Base-by-base conservation (phyloP, 495 filamentous ascomycete species). In the Podospora sp. region DNA sequence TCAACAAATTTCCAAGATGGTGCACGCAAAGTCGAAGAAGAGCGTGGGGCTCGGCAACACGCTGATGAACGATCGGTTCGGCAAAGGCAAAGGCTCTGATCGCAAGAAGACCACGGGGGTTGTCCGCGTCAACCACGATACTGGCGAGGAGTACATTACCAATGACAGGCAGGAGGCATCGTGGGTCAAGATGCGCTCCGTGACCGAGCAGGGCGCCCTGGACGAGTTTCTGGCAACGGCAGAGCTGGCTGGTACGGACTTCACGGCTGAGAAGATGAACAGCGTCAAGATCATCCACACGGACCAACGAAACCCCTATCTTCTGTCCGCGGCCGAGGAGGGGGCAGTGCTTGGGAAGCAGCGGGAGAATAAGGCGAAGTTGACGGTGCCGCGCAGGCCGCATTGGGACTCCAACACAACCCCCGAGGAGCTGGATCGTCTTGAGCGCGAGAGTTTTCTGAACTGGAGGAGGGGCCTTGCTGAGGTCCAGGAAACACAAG, bases 181-280 rank as follows among this genome's bases (percentile, higher is more conserved):
- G 70, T 94, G 91, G 91, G 88, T 93, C 72, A 98, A 97, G 84
- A 97, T 99, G 94, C 92, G 94, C 79, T 94, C 91, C 80, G 91
- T 98, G 70, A 99, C 96, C 25, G 94, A 98, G 83, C 96, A 99
- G 81, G 94, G 88, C 65, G 93, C 94, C 46, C 87, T 99, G 60
- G 95, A 99, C 79, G 87, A 88, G 73, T 84, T 86, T 73, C 69
- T 84, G 66, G 84, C 84, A 16, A 97, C 94, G 27, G 94, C 94
- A 69, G 93, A 98, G 79, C 83, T 99, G 69, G 96, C 96, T 21
- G 94, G 93, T 57, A 99, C 96, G 65, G 96, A 99, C 75, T 99
- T 99, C 77, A 97, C 95, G 6, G 96, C 96, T 40, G 95, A 99
- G 84, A 97, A 97, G 83, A 91, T 96, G 86, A 97, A 92, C 78